phyloP scores from a whole-genome alignment of 768 basidiomycete genomes.

The Tricholomella constricta region DNA sequence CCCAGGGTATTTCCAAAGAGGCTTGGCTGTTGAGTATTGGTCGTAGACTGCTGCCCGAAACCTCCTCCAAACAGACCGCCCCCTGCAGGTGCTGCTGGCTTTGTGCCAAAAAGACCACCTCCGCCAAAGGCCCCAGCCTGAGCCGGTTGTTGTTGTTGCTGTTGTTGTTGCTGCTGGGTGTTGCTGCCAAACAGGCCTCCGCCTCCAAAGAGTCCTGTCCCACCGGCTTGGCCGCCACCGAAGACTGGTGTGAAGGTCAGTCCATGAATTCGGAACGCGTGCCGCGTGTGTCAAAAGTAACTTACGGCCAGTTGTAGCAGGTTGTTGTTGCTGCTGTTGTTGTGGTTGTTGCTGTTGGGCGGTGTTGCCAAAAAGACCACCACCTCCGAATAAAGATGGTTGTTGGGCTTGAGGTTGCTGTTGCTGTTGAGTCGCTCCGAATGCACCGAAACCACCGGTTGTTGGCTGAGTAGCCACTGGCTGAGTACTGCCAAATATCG shows the following conservation, averaged over 20 bases:
- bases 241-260: conserved; percentile 5
- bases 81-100: conserved; percentile 37
- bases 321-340: conserved; percentile 34
- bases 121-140: conserved; percentile 28
- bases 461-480: conserved; percentile 41
- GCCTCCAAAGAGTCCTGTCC: conserved; percentile 33
- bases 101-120: conserved; percentile 43
- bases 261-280: background rate
- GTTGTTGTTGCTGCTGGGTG: conserved; percentile 23
- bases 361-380: conserved; percentile 41
- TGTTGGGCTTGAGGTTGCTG: conserved; percentile 35
- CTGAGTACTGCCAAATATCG: conserved; percentile 42
- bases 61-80: conserved; percentile 40
- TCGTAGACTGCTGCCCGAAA: conserved; percentile 42
- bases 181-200: conserved; percentile 42
- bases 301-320: conserved; percentile 37
- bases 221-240: too few species aligned
- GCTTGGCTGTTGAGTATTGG: conserved; percentile 31
- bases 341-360: conserved; percentile 32
- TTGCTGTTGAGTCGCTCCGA: conserved; percentile 35
- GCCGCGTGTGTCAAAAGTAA: conserved; percentile 2
- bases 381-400: conserved; percentile 29
- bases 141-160: conserved; percentile 36
- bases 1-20: conserved; percentile 58
- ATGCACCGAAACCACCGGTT: conserved; percentile 40